Evolutionary conservation across 163 green algal species (phyloP).

Genomic region (Chloroidium sp.): DNA sequence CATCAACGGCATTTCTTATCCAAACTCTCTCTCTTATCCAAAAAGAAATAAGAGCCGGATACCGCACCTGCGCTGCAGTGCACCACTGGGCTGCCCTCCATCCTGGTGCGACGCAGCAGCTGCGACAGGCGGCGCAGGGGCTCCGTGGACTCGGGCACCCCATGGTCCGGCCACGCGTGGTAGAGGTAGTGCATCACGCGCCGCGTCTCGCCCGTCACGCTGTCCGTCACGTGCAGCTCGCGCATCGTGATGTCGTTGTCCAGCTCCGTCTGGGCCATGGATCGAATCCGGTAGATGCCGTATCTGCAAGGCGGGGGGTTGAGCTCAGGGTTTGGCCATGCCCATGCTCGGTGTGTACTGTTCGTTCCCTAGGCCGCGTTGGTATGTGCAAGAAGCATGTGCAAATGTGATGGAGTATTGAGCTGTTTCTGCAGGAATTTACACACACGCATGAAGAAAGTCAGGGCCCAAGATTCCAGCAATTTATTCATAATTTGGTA

Average conservation of each 20-base stretch:
- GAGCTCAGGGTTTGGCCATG: no score
- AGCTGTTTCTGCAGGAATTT: no score
- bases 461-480: no score
- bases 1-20: no score
- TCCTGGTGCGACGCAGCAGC: background rate
- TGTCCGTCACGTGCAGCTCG: conserved; percentile 8
- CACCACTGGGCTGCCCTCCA: conserved; percentile 13
- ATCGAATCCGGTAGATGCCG: background rate
- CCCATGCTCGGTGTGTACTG: no score
- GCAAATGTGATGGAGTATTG: no score
- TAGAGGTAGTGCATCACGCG: conserved; percentile 39
- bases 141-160: conserved; percentile 43
- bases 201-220: background rate
- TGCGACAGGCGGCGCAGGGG: conserved; percentile 28
- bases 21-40: no score
- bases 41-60: no score
- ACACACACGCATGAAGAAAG: no score
- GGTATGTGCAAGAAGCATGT: background rate
- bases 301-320: background rate
- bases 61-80: conserved; percentile 22
- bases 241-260: conserved; percentile 9
- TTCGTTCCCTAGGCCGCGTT: background rate
- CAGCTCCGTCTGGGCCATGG: background rate
- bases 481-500: no score
- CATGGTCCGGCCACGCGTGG: conserved; percentile 77